Evolutionary conservation across 1,139 yeast genomes (phyloP).

Genomic region (Suhomyces yuchorum): DNA sequence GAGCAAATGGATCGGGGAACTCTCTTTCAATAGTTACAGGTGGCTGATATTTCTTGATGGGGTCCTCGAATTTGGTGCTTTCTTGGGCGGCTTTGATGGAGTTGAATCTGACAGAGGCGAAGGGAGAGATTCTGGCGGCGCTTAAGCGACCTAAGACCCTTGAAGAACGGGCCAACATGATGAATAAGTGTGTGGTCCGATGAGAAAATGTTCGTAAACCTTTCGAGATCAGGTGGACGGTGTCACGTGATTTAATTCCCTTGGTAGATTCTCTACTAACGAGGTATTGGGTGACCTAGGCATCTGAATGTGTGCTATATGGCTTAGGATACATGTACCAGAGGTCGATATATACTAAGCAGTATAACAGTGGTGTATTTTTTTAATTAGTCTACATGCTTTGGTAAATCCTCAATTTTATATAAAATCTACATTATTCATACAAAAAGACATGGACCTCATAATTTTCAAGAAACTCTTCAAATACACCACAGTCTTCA

Average conservation of each 20-base stretch:
- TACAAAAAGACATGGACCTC: too few relatives aligned
- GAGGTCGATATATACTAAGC: too few relatives aligned
- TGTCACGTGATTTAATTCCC: background rate
- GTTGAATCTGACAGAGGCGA: background rate
- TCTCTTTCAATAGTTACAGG: slow-evolving; percentile 66
- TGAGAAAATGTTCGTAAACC: background rate
- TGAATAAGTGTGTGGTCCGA: background rate
- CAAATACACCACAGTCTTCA: too few relatives aligned
- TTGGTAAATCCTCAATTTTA: too few relatives aligned
- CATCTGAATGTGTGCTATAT: too few relatives aligned
- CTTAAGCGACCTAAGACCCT: background rate
- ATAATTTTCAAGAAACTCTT: too few relatives aligned
- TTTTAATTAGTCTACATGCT: too few relatives aligned
- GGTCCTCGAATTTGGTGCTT: background rate
- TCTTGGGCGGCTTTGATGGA: background rate
- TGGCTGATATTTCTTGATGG: slow-evolving; percentile 10
- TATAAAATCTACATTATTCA: too few relatives aligned
- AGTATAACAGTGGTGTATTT: too few relatives aligned
- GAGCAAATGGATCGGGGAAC: slow-evolving; percentile 73
- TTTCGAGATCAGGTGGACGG: background rate
- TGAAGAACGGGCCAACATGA: slow-evolving; percentile 8
- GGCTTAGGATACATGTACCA: too few relatives aligned
- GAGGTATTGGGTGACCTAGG: too few relatives aligned
- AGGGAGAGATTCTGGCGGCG: background rate
- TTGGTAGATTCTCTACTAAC: too few relatives aligned